Evolutionary conservation across 805 yeast species (phyloP).

Genomic region (Nakazawaea laoshanensis): DNA sequence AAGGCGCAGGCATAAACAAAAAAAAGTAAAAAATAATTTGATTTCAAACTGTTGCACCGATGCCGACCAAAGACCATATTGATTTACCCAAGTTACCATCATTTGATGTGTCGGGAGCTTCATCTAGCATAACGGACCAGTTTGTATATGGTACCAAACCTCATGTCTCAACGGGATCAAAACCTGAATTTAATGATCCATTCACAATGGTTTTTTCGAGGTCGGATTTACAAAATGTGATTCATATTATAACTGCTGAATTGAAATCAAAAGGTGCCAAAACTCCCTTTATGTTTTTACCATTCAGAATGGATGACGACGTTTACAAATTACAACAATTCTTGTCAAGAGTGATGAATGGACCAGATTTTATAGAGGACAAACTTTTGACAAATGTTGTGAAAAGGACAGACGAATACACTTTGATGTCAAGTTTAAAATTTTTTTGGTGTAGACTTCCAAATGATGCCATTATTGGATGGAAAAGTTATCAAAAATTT

Average conservation of each 20-base stretch:
- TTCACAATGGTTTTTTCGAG: slow-evolving; percentile 41
- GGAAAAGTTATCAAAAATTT: slow-evolving; percentile 75
- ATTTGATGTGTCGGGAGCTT: slow-evolving; percentile 7
- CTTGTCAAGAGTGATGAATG: slow-evolving; percentile 49
- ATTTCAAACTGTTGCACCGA: too few relatives aligned
- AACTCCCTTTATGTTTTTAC: slow-evolving; percentile 67
- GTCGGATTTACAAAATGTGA: slow-evolving; percentile 55
- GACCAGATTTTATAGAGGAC: slow-evolving; percentile 40
- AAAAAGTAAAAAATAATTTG: too few relatives aligned
- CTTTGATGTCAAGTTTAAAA: slow-evolving; percentile 66
- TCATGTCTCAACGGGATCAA: neutral
- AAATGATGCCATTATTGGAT: slow-evolving; percentile 71
- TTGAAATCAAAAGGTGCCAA: slow-evolving; percentile 62
- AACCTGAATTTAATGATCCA: slow-evolving; percentile 1
- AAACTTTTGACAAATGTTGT: slow-evolving; percentile 33
- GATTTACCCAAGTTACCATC: slow-evolving; percentile 10
- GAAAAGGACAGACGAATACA: slow-evolving; percentile 52
- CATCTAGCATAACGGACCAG: slow-evolving; percentile 6
- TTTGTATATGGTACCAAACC: slow-evolving; percentile 6
- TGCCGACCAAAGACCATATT: neutral
- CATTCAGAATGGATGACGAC: slow-evolving; percentile 65
- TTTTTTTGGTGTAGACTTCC: slow-evolving; percentile 86
- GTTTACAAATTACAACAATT: slow-evolving; percentile 53
- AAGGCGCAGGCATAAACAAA: too few relatives aligned
- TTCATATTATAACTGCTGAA: slow-evolving; percentile 66